Evolutionary conservation across 2,329 filamentous ascomycete species (phyloP), one percentile per base, ranked within the genome.

Genomic region (Aspergillus sojae): DNA sequence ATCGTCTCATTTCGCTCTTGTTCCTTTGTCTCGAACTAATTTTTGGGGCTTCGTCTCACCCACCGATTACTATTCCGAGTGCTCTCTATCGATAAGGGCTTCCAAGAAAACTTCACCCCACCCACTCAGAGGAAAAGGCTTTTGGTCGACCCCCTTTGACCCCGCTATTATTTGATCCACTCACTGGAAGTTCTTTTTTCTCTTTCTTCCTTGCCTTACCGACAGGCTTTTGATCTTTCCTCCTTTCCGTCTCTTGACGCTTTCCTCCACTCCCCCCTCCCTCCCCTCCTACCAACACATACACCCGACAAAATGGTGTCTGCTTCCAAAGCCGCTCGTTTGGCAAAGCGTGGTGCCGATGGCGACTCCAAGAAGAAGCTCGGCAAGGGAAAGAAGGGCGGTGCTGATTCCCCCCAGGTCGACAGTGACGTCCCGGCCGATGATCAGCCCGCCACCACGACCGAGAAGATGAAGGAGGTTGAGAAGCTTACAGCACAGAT

Each of bases 401-500:
- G 90, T 73, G 90, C 94, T 70, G 90, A 90, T 67, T 80, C 78
- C 50, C 81, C 85, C 62, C 77, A 88, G 71, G 81, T 90, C 68
- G 89, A 93, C 73, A 88, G 79, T 67, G 82, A 89, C 74, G 88
- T 87, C 75, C 79, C 82, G 50, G 80, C 82, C 65, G 79, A 83
- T 53, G 90, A 91, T 60, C 85, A 86, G 72, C 87, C 90, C 68
- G 90, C 90, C 64, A 92, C 89, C 70, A 85, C 88, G 64, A 86
- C 84, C 72, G 87, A 89, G 71, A 92, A 94, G 84, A 81, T 90
- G 79, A 89, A 91, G 70, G 90, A 91, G 77, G 89, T 97, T 69
- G 91, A 93, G 84, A 93, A 93, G 78, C 86, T 99, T 70, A 89
- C 91, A 52, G 86, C 94, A 60, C 96, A 99, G 84, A 91, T 97